Evolutionary conservation across 2,329 filamentous ascomycete species (phyloP).

Genomic region (Fusarium pseudograminearum): DNA sequence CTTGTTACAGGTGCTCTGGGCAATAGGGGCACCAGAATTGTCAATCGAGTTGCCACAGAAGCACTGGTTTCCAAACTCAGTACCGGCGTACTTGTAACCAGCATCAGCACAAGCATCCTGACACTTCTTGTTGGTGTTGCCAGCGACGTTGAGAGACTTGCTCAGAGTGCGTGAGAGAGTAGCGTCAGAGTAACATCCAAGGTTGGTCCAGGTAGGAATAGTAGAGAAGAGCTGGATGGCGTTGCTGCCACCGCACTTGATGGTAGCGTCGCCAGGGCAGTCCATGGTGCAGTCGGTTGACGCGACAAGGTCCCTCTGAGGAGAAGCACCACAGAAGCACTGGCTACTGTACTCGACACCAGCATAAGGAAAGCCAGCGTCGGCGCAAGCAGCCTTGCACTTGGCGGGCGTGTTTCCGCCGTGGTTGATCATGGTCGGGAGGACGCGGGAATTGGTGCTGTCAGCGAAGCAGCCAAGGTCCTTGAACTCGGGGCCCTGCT

Average conservation of each 20-base stretch:
- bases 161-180: background rate
- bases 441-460: background rate
- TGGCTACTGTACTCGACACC: background rate
- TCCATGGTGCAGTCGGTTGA: background rate
- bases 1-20: background rate
- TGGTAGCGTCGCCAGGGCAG: background rate
- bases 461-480: background rate
- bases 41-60: background rate
- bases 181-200: background rate
- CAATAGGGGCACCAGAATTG: background rate
- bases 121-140: background rate
- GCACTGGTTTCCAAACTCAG: background rate
- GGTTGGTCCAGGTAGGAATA: background rate
- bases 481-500: background rate
- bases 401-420: background rate
- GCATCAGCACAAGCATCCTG: background rate
- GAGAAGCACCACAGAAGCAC: background rate
- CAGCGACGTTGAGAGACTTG: background rate
- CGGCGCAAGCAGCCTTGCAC: background rate
- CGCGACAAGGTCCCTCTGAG: background rate
- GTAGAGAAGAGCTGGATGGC: background rate
- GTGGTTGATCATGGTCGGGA: background rate
- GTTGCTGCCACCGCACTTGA: background rate
- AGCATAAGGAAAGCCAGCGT: background rate
- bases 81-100: background rate